Percentiles rank a stretch among this genome's conserved stretches.
These are phyloP conservation scores for Ophiognomonia clavigignenti-juglandacearum DNA, from an alignment of 2,329 filamentous ascomycete genomes.

Conservation along the genomic window DNA sequence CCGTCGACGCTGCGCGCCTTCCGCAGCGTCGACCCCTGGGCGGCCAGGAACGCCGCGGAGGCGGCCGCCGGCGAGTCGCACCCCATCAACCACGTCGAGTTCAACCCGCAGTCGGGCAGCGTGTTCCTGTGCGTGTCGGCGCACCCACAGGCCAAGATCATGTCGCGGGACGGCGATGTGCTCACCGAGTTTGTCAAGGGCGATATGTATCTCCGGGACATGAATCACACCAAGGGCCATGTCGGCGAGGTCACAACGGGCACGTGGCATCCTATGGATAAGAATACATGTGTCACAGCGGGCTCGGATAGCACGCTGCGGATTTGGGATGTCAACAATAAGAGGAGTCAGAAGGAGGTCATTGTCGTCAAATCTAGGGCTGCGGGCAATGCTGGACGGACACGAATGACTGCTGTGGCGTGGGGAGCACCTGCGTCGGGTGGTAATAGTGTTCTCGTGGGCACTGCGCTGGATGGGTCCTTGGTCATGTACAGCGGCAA, in stretches of 20 bases:
- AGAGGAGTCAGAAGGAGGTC: constrained; percentile 84
- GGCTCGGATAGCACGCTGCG: constrained; percentile 92
- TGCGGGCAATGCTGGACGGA: constrained; percentile 82
- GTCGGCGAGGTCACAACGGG: constrained; percentile 86
- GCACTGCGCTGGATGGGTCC: constrained; percentile 82
- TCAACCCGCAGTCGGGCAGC: constrained; percentile 76
- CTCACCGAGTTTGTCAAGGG: constrained; percentile 90
- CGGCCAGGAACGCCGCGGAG: constrained; percentile 63
- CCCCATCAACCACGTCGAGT: constrained; percentile 78
- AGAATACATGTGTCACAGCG: constrained; percentile 80
- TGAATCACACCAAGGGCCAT: constrained; percentile 97
- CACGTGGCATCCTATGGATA: constrained; percentile 85
- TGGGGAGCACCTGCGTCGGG: constrained; percentile 78
- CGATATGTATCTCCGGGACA: constrained; percentile 96
- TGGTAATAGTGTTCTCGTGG: constrained; percentile 72
- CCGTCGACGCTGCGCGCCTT: constrained; percentile 92
- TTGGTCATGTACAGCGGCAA: constrained; percentile 90
- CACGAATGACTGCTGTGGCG: constrained; percentile 86
- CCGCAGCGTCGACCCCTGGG: constrained; percentile 83
- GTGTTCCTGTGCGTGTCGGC: constrained; percentile 84
- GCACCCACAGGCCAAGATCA: constrained; percentile 82
- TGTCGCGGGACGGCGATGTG: constrained; percentile 83
- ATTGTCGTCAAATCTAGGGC: constrained; percentile 93
- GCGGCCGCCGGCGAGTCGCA: constrained; percentile 74
- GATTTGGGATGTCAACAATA: constrained; percentile 95